Evolutionary conservation across 768 basidiomycete genomes (phyloP).

Genomic region (Sporobolomyces phaffii): DNA sequence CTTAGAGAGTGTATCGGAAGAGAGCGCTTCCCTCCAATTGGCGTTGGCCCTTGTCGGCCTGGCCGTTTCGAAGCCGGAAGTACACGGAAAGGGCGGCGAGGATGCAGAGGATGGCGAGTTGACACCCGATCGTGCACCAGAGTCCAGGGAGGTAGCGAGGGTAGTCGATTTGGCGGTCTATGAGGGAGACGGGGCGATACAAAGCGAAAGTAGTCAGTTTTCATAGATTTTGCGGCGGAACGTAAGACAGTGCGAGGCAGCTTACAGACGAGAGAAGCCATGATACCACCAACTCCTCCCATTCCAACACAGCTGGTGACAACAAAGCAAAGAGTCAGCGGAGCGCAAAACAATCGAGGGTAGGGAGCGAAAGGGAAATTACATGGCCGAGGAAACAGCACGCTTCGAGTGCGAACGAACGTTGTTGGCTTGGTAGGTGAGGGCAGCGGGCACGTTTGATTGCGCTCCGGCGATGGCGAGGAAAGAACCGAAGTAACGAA

Average conservation of each 20-base stretch:
- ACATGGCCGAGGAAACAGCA: conserved; percentile 37
- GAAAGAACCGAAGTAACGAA: conserved; percentile 25
- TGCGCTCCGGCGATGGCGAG: conserved; percentile 33
- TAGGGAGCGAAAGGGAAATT: not conserved
- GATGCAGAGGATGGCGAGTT: conserved; percentile 25
- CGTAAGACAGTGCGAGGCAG: too few species aligned
- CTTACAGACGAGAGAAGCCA: conserved; percentile 31
- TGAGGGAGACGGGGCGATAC: too few species aligned
- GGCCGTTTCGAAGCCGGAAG: conserved; percentile 30
- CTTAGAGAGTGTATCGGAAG: conserved; percentile 41
- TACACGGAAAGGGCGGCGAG: conserved; percentile 17
- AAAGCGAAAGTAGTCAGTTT: too few species aligned
- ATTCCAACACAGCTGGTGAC: not conserved
- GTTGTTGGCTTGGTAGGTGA: conserved; percentile 41
- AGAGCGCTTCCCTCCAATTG: conserved; percentile 31
- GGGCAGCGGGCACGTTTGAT: conserved; percentile 26
- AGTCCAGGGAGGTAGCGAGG: conserved; percentile 35
- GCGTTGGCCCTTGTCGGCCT: conserved; percentile 17
- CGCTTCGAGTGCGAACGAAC: conserved; percentile 40
- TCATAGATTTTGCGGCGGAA: too few species aligned
- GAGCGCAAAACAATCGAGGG: not conserved
- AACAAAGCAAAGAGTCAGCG: not conserved
- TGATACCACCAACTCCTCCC: conserved; percentile 39
- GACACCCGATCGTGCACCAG: conserved; percentile 27
- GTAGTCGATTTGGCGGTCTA: conserved; percentile 32